phyloP scores from a whole-genome alignment of 768 basidiomycete genomes.

The Auricularia cornea region DNA sequence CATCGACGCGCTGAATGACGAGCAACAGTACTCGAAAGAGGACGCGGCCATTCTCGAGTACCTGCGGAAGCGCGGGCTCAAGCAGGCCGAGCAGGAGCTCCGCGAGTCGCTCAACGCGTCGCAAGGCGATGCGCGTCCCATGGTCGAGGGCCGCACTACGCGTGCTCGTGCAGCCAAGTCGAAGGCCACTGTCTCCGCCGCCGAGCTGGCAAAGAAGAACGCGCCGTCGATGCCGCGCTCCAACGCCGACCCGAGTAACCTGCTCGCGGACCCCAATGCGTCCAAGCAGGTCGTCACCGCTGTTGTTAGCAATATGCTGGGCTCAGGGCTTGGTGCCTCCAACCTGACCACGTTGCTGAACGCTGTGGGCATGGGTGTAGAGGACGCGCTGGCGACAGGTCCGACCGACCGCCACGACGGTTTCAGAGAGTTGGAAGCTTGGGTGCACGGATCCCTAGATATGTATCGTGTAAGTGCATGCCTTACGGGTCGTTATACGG shows the following conservation, averaged over 20 bases:
- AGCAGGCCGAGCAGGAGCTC: conserved; percentile 35
- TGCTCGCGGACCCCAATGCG: conserved; percentile 1
- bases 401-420: conserved; percentile 83
- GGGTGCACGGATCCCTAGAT: conserved; percentile 85
- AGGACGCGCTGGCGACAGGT: conserved; percentile 72
- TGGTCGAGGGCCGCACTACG: neutral
- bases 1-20: conserved; percentile 20
- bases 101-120: conserved; percentile 30
- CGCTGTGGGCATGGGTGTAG: conserved; percentile 67
- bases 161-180: conserved; percentile 8
- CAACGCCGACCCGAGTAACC: neutral
- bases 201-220: conserved; percentile 46
- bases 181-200: conserved; percentile 25
- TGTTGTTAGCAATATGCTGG: conserved; percentile 61
- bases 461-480: conserved; percentile 93
- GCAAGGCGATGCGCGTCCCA: conserved; percentile 25
- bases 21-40: conserved; percentile 18
- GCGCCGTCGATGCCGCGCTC: conserved; percentile 29
- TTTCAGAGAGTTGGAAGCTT: conserved; percentile 74
- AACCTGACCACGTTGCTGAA: conserved; percentile 57
- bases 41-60: conserved; percentile 43
- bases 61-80: conserved; percentile 38
- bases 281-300: conserved; percentile 21
- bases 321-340: conserved; percentile 62
- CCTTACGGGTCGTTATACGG: too few species aligned